Percentiles rank a stretch among this genome's conserved stretches.
phyloP scores from a whole-genome alignment of 352 stramenopile genomes.

The Phytophthora colocasiae region DNA sequence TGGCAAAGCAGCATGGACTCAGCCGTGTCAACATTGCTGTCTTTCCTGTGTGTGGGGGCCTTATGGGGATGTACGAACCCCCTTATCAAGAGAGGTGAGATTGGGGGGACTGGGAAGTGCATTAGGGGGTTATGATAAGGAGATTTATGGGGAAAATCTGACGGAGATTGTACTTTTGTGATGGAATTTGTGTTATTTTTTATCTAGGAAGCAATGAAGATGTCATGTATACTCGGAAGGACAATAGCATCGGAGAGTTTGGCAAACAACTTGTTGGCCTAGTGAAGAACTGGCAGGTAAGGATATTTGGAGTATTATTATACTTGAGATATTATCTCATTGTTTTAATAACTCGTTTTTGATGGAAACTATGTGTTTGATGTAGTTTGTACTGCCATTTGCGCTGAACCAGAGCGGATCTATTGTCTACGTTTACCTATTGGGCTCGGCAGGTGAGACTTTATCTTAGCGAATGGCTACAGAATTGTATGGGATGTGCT shows the following conservation, averaged over 20 bases:
- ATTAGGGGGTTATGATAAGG: not conserved
- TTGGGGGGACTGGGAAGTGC: not conserved
- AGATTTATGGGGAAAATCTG: not conserved
- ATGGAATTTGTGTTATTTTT: not conserved
- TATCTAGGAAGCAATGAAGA: conserved; percentile 55
- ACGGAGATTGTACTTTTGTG: not conserved
- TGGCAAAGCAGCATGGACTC: conserved; percentile 34
- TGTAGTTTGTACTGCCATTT: conserved; percentile 86
- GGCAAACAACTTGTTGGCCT: conserved; percentile 53
- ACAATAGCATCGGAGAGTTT: conserved; percentile 68
- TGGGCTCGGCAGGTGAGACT: conserved; percentile 68
- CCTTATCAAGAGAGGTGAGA: conserved; percentile 78
- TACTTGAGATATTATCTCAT: not conserved
- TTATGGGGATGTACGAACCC: conserved; percentile 90
- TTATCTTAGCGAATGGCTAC: not conserved
- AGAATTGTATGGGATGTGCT: no score
- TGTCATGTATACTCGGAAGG: conserved; percentile 61
- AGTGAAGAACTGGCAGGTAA: conserved; percentile 79
- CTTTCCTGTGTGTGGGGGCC: conserved; percentile 84
- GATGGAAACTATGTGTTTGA: not conserved
- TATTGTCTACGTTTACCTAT: conserved; percentile 79
- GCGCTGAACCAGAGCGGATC: conserved; percentile 86
- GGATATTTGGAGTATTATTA: not conserved
- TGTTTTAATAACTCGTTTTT: not conserved
- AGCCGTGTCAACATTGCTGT: conserved; percentile 57